phyloP scores from a whole-genome alignment of 805 yeast genomes.

The Metschnikowia drakensbergensis region DNA sequence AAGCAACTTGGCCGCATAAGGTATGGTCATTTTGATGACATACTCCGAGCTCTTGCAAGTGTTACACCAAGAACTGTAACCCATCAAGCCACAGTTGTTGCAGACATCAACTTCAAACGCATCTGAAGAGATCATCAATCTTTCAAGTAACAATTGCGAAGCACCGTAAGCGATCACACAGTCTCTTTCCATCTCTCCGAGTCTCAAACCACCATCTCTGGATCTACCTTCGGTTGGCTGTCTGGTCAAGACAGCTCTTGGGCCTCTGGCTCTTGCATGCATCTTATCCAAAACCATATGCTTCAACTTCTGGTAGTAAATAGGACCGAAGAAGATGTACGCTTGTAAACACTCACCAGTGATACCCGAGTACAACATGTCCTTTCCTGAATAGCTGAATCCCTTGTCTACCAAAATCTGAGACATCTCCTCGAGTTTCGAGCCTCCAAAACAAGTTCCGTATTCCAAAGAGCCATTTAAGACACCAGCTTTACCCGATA shows the following conservation, averaged over 20 bases:
- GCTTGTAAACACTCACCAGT: conserved; percentile 98
- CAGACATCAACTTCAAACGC: conserved; percentile 97
- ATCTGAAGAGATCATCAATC: conserved; percentile 95
- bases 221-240: conserved; percentile 96
- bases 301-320: conserved; percentile 94
- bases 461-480: conserved; percentile 86
- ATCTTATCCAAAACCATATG: conserved; percentile 98
- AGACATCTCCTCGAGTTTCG: conserved; percentile 94
- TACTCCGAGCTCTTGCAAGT: conserved; percentile 85
- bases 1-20: conserved; percentile 95
- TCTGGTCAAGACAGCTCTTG: conserved; percentile 94
- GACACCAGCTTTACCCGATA: conserved; percentile 97
- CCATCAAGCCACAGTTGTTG: conserved; percentile 93
- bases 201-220: conserved; percentile 96
- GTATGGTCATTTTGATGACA: conserved; percentile 90
- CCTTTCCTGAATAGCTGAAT: conserved; percentile 92
- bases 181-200: conserved; percentile 99
- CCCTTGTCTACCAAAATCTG: conserved; percentile 86
- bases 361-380: conserved; percentile 94
- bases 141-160: conserved; percentile 75
- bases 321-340: conserved; percentile 97
- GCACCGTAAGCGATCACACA: conserved; percentile 99
- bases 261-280: conserved; percentile 99
- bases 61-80: conserved; percentile 97
- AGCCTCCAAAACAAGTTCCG: conserved; percentile 98